Base-by-base conservation (phyloP, 148 eudicot species). In the Simmondsia chinensis region DNA sequence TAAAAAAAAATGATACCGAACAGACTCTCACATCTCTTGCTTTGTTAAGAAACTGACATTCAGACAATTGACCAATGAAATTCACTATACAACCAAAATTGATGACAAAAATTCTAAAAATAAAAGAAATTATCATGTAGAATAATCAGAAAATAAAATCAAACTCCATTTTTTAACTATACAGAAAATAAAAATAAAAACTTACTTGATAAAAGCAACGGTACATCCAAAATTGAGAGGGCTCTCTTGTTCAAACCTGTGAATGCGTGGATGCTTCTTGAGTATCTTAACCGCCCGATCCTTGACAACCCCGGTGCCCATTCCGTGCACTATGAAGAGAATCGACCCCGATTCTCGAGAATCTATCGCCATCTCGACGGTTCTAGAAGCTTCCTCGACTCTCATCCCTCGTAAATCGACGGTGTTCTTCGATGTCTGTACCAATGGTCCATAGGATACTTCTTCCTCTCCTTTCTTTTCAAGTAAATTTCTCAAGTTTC, bases 171-270 rank as follows among this genome's bases (percentile, higher is more conserved):
- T n/a, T n/a, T n/a, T n/a, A n/a, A n/a, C n/a, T n/a, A n/a, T n/a
- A n/a, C n/a, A n/a, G n/a, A n/a, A n/a, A n/a, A n/a, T n/a, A n/a
- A n/a, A n/a, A n/a, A n/a, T n/a, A n/a, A 41, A 50, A 2, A 52
- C 46, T 75, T 60, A 89, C 56, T 84, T 79, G 39, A 89, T 69
- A 73, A 66, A 76, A 50, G 95, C 97, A 66, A 79, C 85, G 50
- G 95, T 89, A 70, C 97, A 89, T n/a, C 95, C 97, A 61, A 78
- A 84, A 59, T 84, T 89, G 77, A 70, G 57, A 7, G 84, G 76
- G 66, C 76, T 84, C 52, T 89, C 95, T 69, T 81, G 93, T 49
- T 84, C 95, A 68, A 89, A 84, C 66, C 79, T 89, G 37, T 51
- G 64, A 63, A 89, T 46, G 12, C 80, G 95, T 2, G 65, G 76